These are phyloP conservation scores for Rhizopogon sp. DNA, from an alignment of 768 basidiomycete genomes.

Conservation along the genomic window DNA sequence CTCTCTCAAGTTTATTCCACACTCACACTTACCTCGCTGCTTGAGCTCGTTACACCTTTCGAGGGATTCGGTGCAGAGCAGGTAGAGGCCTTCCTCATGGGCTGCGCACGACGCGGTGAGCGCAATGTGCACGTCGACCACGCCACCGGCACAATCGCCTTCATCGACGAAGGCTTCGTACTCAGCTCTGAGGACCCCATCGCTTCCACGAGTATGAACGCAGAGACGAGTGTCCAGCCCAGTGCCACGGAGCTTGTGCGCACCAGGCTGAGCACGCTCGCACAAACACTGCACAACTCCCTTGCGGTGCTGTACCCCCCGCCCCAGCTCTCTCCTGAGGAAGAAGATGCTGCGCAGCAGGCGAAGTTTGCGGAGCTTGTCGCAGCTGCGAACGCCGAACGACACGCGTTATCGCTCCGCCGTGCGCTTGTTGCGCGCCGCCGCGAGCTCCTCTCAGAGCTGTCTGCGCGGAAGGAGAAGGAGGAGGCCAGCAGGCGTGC, in stretches of 20 bases:
- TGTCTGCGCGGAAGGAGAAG: constrained; percentile 81
- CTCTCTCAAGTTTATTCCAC: constrained; percentile 90
- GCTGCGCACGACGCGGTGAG: constrained; percentile 83
- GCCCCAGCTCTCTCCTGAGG: constrained; percentile 33
- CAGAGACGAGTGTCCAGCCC: constrained; percentile 60
- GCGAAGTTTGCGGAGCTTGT: constrained; percentile 56
- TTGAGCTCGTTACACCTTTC: constrained; percentile 75
- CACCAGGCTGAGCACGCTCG: constrained; percentile 74
- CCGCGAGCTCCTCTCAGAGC: constrained; percentile 78
- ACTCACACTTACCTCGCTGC: constrained; percentile 73
- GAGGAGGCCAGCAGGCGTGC: constrained; percentile 80
- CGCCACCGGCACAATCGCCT: constrained; percentile 76
- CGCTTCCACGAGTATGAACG: constrained; percentile 14
- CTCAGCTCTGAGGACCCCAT: constrained; percentile 29
- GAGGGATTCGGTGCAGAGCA: constrained; percentile 60
- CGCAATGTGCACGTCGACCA: constrained; percentile 87
- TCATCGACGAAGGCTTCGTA: constrained; percentile 75
- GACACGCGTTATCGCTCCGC: constrained; percentile 70
- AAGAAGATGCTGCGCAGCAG: constrained; percentile 45
- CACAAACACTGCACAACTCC: constrained; percentile 66
- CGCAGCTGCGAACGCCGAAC: constrained; percentile 64
- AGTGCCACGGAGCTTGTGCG: constrained; percentile 68
- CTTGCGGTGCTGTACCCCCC: constrained; percentile 50
- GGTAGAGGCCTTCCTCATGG: constrained; percentile 90
- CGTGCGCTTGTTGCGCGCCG: constrained; percentile 83